Conservation (phyloP, 148 eudicot genomes). For the Silene uniflora region DNA sequence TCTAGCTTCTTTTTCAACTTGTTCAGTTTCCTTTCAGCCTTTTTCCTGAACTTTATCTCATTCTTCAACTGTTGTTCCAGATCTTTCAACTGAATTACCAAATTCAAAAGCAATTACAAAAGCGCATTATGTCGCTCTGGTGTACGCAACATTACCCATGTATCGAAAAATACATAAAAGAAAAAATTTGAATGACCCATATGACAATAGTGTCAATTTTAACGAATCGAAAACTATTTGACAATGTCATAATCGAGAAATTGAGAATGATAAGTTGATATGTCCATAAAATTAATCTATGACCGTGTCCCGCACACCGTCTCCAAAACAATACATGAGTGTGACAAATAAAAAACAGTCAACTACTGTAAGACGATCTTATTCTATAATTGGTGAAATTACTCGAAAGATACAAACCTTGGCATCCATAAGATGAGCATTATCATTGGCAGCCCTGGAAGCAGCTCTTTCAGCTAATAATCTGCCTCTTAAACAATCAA, state of each 20-base stretch:
- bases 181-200: background rate
- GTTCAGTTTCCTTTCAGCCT: conserved; percentile 60
- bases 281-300: too few relatives aligned
- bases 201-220: background rate
- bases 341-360: background rate
- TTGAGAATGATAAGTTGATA: too few relatives aligned
- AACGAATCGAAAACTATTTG: too few relatives aligned
- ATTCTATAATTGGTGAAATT: too few relatives aligned
- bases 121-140: background rate
- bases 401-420: too few relatives aligned
- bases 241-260: too few relatives aligned
- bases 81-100: conserved; percentile 45
- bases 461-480: conserved; percentile 1
- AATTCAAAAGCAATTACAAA: background rate
- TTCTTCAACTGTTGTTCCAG: conserved; percentile 47
- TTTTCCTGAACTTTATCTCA: conserved; percentile 55
- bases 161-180: too few relatives aligned
- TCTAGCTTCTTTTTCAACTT: conserved; percentile 53
- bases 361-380: background rate
- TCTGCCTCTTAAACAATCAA: conserved; percentile 4
- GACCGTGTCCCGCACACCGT: too few relatives aligned
- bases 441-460: background rate
- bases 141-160: too few relatives aligned
- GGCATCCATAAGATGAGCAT: background rate
- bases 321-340: background rate